A percentile compares a stretch with the other conserved stretches of the same genome.
Conservation (phyloP, 805 yeast species). For the Metschnikowia bowlesiae region DNA sequence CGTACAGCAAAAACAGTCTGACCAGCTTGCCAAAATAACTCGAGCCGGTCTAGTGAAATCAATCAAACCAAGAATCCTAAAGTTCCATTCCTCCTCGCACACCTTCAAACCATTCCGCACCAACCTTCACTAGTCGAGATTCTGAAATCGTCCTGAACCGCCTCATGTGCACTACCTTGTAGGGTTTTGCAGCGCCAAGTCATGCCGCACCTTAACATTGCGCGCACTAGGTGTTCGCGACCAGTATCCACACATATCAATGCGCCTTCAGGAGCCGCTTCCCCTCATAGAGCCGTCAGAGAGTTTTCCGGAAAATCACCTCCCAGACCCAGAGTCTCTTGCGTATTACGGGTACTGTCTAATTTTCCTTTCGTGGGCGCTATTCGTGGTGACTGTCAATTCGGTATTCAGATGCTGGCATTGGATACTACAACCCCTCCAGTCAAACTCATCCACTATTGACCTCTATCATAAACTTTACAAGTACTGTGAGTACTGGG, state of each 20-base stretch:
- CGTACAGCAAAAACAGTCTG: too few species aligned
- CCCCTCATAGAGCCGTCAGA: slow-evolving; percentile 14
- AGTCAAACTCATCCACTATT: slow-evolving; percentile 6
- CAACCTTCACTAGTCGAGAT: too few species aligned
- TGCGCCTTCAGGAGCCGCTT: slow-evolving; percentile 14
- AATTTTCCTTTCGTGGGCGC: slow-evolving; percentile 26
- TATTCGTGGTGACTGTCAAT: slow-evolving; percentile 31
- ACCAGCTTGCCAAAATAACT: too few species aligned
- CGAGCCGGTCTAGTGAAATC: too few species aligned
- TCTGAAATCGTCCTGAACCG: too few species aligned
- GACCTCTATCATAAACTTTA: slow-evolving; percentile 12
- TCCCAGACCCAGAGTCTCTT: slow-evolving; percentile 1
- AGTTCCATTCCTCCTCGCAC: too few species aligned
- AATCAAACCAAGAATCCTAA: too few species aligned
- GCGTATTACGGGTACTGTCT: slow-evolving; percentile 28
- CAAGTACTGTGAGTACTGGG: slow-evolving; percentile 20
- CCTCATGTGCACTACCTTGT: too few species aligned
- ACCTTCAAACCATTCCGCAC: too few species aligned
- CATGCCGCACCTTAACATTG: background rate
- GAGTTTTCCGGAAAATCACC: slow-evolving; percentile 4
- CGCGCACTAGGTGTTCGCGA: background rate
- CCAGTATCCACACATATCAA: background rate
- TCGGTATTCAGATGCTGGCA: slow-evolving; percentile 35
- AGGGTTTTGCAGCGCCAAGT: background rate
- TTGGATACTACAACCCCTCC: slow-evolving; percentile 29